Conservation (phyloP, 441 rosid species). For the Adansonia grandidieri region DNA sequence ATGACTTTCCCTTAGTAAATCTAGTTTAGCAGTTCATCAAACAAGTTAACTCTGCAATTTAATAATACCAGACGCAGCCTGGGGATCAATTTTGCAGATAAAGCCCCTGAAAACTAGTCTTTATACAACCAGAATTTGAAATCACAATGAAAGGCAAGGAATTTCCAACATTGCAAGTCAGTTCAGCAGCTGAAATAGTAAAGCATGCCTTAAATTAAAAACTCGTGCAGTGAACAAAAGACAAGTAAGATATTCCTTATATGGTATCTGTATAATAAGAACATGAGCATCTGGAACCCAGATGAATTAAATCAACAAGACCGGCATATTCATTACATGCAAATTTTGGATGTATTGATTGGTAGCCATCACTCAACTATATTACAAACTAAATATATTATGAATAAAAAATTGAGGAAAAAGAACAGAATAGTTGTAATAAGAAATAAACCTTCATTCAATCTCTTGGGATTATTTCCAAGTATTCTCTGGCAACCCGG, state of each 20-base stretch:
- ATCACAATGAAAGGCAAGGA: neutral
- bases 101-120: neutral
- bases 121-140: neutral
- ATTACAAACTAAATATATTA: conserved; percentile 41
- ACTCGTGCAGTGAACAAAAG: conserved; percentile 26
- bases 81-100: neutral
- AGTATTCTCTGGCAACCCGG: conserved; percentile 24
- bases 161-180: conserved; percentile 1
- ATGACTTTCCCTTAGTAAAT: conserved; percentile 8
- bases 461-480: conserved; percentile 29
- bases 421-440: conserved; percentile 30
- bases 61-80: neutral
- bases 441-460: conserved; percentile 36
- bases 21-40: conserved; percentile 1
- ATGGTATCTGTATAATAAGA: conserved; percentile 33
- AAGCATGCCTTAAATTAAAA: conserved; percentile 23
- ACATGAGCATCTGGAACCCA: conserved; percentile 35
- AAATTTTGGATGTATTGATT: conserved; percentile 32
- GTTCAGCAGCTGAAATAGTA: neutral
- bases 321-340: conserved; percentile 30
- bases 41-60: neutral
- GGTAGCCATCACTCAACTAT: conserved; percentile 38
- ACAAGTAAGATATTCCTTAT: conserved; percentile 30
- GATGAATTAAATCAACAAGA: conserved; percentile 41
- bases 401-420: conserved; percentile 37